phyloP scores from a whole-genome alignment of 148 eudicot genomes.

The Fallopia convolvulus region DNA sequence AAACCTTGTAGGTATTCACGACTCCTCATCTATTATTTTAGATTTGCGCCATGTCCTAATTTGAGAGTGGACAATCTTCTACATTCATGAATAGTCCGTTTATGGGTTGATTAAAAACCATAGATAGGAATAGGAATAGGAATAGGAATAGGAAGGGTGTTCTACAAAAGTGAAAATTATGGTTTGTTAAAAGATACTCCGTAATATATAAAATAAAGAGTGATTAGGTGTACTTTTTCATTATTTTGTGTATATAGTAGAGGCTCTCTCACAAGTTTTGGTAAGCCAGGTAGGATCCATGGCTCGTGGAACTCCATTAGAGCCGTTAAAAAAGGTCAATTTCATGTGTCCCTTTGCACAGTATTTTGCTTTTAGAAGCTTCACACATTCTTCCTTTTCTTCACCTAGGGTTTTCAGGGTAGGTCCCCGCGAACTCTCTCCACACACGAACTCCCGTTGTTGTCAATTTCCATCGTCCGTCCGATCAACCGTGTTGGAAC shows the following conservation, averaged over 20 bases:
- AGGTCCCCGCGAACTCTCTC: neutral
- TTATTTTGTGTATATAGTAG: neutral
- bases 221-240: too few species aligned
- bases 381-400: neutral
- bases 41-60: too few species aligned
- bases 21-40: too few species aligned
- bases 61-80: too few species aligned
- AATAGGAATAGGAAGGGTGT: too few species aligned
- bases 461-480: neutral
- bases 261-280: neutral
- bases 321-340: slow-evolving; percentile 1
- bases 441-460: neutral
- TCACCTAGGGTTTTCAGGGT: slow-evolving; percentile 4
- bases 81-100: too few species aligned
- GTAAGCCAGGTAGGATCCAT: neutral
- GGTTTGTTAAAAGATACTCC: too few species aligned
- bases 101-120: too few species aligned
- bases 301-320: neutral
- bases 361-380: neutral
- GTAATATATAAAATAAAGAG: too few species aligned
- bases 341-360: neutral
- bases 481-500: neutral
- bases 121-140: too few species aligned
- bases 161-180: too few species aligned
- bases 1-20: too few species aligned